Base-by-base conservation (phyloP, 2,329 filamentous ascomycete species). In the Penicillium capsulatum region DNA sequence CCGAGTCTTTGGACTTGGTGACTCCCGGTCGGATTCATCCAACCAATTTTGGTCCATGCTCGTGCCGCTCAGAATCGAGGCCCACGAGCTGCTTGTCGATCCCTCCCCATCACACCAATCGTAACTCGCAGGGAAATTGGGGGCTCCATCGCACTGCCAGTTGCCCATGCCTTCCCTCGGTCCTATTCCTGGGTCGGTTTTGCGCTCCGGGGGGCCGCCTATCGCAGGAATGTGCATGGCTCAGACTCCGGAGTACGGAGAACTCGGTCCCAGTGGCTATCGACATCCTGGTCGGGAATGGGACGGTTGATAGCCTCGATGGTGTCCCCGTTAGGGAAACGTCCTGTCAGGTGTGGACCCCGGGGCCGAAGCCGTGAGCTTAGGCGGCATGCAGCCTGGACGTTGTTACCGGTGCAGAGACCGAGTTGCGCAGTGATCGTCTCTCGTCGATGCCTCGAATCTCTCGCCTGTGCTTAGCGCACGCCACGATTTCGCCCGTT, bases 21-120 rank as follows among this genome's bases (percentile, higher is more conserved):
- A 14, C 30, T 31, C 17, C 31, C 38, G 22, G 13, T 45, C 37
- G 40, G 37, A 41, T 35, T 24, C 14, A 17, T 30, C 24, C 38
- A 46, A 17, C 34, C 33, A 48, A 29, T 9, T 24, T 24, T 24
- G 22, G 22, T 11, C 7, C 22, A 8, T 36, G 40, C 42, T 47
- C 42, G 36, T 46, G 34, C 49, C 49, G 29, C 34, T 40, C 42
- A 38, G 31, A 42, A 48, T 37, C 40, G 22, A 28, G 48, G 26
- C 27, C 47, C 43, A 47, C 45, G 39, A 33, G 22, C 34, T 37
- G 22, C 33, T 20, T 39, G 50, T 41, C 52, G 50, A 55, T 55
- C 52, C 36, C 34, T n/a, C n/a, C 15, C 43, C 42, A 19, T 46
- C 40, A 42, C 48, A 45, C 52, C 52, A 55, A 55, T 54, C 24